Percentiles rank a stretch among this genome's conserved stretches.
Evolutionary conservation across 352 stramenopile genomes (phyloP).

Genomic region (Aphanomyces stellatus): DNA sequence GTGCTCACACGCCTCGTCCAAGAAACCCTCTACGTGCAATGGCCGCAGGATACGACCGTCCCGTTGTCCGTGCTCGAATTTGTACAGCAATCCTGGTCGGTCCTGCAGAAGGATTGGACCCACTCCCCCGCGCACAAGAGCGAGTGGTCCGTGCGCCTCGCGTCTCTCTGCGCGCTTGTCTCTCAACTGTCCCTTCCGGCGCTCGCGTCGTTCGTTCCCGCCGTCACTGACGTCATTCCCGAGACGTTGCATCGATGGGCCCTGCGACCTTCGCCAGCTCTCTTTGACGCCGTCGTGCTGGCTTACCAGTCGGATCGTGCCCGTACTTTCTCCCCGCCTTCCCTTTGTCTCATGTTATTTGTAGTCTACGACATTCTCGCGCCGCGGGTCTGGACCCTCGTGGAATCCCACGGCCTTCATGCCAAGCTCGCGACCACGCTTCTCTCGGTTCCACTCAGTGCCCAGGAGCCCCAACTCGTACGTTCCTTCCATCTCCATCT

Average conservation of each 20-base stretch:
- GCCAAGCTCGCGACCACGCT: background rate
- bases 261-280: background rate
- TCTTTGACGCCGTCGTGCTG: slow-evolving; percentile 2
- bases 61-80: background rate
- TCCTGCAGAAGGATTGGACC: background rate
- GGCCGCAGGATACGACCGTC: background rate
- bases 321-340: background rate
- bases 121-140: background rate
- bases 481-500: background rate
- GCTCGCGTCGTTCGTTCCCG: background rate
- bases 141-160: background rate
- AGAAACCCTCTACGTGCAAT: background rate
- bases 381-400: background rate
- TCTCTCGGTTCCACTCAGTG: background rate
- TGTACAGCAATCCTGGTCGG: background rate
- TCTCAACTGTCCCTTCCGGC: background rate
- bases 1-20: slow-evolving; percentile 15
- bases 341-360: background rate
- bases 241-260: background rate
- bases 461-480: slow-evolving; percentile 1
- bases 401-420: background rate
- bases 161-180: background rate
- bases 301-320: background rate
- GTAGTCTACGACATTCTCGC: background rate
- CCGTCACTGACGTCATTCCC: background rate